These are phyloP conservation scores for Talaromyces trachyspermus DNA, from an alignment of 495 filamentous ascomycete species.

Conservation along the genomic window DNA sequence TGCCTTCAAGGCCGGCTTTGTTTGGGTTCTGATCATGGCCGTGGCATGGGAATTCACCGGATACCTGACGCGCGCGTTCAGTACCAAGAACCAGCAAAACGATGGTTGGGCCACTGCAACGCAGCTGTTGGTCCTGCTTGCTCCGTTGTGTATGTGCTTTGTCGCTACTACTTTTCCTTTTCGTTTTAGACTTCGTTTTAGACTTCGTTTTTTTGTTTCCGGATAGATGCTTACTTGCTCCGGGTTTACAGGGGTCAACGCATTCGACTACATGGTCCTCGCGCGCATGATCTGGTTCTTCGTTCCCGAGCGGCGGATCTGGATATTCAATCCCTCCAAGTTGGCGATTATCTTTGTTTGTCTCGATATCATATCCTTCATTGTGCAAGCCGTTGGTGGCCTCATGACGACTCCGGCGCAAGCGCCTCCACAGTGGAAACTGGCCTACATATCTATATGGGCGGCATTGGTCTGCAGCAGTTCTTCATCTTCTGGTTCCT, in stretches of 20 bases:
- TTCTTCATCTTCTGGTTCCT: constrained; percentile 47
- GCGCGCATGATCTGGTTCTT: constrained; percentile 56
- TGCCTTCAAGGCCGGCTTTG: constrained; percentile 24
- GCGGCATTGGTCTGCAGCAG: constrained; percentile 48
- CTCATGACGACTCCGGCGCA: constrained; percentile 26
- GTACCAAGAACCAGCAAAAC: constrained; percentile 19
- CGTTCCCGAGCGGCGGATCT: constrained; percentile 38
- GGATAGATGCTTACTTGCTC: constrained; percentile 13
- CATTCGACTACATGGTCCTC: constrained; percentile 63
- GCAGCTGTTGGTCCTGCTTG: constrained; percentile 15
- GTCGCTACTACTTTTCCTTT: background rate
- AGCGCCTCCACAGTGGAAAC: constrained; percentile 10
- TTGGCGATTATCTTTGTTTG: constrained; percentile 53
- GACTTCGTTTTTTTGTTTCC: too few relatives aligned
- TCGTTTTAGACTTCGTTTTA: too few relatives aligned
- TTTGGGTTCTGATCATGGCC: constrained; percentile 36
- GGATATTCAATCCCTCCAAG: constrained; percentile 38
- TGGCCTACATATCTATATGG: constrained; percentile 50
- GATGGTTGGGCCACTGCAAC: constrained; percentile 3
- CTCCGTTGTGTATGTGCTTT: constrained; percentile 17
- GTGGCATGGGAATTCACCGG: constrained; percentile 23
- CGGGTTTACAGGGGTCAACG: constrained; percentile 64
- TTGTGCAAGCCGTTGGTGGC: constrained; percentile 52
- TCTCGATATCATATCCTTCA: constrained; percentile 56
- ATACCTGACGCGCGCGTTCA: constrained; percentile 20